Evolutionary conservation across 257 asterid genomes (phyloP).

Genomic region (Thymus quinquecostatus): DNA sequence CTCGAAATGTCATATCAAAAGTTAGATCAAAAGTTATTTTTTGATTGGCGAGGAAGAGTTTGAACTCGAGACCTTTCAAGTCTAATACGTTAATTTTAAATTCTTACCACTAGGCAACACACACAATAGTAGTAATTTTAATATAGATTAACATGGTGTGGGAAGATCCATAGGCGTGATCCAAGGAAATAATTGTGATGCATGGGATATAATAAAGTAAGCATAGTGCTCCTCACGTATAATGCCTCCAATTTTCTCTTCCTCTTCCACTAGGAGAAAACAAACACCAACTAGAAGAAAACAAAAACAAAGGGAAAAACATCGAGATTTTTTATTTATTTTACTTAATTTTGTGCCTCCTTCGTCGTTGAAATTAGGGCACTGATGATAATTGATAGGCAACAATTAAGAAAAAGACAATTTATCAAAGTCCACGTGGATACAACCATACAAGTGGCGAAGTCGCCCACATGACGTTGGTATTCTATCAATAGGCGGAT

Average conservation of each 20-base stretch:
- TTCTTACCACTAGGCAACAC: too few relatives aligned
- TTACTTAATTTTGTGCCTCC: too few relatives aligned
- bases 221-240: not conserved
- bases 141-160: not conserved
- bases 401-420: not conserved
- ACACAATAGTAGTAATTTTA: too few relatives aligned
- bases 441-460: conserved; percentile 12
- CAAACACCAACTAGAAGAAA: not conserved
- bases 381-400: not conserved
- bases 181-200: not conserved
- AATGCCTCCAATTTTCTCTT: not conserved
- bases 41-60: too few relatives aligned
- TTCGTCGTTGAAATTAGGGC: not conserved
- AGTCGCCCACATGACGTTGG: not conserved
- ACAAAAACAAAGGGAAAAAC: too few relatives aligned
- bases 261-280: too few relatives aligned
- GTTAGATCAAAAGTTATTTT: too few relatives aligned
- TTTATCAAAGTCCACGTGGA: not conserved
- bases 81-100: too few relatives aligned
- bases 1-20: too few relatives aligned
- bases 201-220: not conserved
- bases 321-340: too few relatives aligned
- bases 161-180: not conserved
- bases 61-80: too few relatives aligned
- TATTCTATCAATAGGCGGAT: not conserved